These are phyloP conservation scores for Rhododendron ovatum DNA, from an alignment of 148 eudicot species.

Conservation along the genomic window DNA sequence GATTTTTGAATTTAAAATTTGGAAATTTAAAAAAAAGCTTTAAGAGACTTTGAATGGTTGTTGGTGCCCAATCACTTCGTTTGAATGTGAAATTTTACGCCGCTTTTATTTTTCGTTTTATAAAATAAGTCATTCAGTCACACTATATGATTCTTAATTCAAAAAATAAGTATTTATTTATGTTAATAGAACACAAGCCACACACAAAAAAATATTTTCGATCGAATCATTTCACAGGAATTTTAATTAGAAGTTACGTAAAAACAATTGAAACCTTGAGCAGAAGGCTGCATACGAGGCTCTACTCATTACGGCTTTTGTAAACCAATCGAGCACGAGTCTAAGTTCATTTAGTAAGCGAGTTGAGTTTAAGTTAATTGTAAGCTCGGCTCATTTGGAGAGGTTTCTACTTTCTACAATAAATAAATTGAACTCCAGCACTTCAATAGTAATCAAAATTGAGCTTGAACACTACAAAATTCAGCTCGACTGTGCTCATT, in stretches of 20 bases:
- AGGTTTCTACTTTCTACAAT: too few relatives aligned
- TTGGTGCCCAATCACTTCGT: background rate
- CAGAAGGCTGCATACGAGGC: background rate
- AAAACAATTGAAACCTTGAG: background rate
- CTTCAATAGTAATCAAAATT: background rate
- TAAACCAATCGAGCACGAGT: background rate
- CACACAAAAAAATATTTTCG: too few relatives aligned
- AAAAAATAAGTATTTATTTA: too few relatives aligned
- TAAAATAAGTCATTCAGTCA: too few relatives aligned
- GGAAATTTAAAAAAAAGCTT: too few relatives aligned
- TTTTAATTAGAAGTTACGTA: too few relatives aligned
- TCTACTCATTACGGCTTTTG: background rate
- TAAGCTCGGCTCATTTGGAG: background rate
- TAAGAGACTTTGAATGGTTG: background rate
- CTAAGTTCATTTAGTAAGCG: background rate
- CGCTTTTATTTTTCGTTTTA: too few relatives aligned
- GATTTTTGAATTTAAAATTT: background rate
- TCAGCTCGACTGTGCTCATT: background rate
- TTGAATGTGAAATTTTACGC: background rate
- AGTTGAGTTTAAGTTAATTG: background rate
- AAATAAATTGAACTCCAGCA: background rate
- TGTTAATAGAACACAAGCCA: too few relatives aligned
- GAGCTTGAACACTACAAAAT: background rate
- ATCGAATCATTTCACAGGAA: background rate
- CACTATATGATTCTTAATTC: fast-evolving